These are phyloP conservation scores for Ophiocordyceps camponoti-rufipedis DNA, from an alignment of 2,329 filamentous ascomycete genomes.

Conservation along the genomic window DNA sequence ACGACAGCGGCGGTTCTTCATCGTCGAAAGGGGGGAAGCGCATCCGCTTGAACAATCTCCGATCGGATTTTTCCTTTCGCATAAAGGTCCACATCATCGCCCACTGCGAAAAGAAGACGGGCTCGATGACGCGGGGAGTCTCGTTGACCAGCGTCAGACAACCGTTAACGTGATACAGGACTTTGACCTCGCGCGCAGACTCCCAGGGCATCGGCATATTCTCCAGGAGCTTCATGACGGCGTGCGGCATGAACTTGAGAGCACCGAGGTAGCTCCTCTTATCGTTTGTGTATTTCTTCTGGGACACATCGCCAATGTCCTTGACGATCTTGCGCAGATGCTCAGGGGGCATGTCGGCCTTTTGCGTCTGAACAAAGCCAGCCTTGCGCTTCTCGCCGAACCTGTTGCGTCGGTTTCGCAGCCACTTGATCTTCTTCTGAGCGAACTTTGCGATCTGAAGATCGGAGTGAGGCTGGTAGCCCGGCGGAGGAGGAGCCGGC, in stretches of 20 bases:
- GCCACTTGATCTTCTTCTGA: constrained; percentile 98
- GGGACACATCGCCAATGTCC: constrained; percentile 96
- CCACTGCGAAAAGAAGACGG: constrained; percentile 96
- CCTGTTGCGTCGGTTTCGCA: constrained; percentile 73
- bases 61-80: constrained; percentile 92
- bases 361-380: constrained; percentile 93
- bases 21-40: constrained; percentile 97
- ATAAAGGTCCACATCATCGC: constrained; percentile 99
- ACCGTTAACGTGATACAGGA: constrained; percentile 94
- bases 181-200: constrained; percentile 87
- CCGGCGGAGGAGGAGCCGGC: constrained; percentile 62
- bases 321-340: constrained; percentile 96
- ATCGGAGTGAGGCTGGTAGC: constrained; percentile 64
- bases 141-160: constrained; percentile 96
- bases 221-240: constrained; percentile 88
- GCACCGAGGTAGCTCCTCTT: constrained; percentile 96
- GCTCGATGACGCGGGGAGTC: constrained; percentile 88
- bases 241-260: constrained; percentile 98
- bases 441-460: constrained; percentile 85
- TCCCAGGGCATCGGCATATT: constrained; percentile 99
- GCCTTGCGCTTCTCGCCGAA: constrained; percentile 95
- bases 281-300: constrained; percentile 98
- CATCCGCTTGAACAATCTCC: constrained; percentile 96
- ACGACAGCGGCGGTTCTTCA: constrained; percentile 90
- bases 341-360: constrained; percentile 96